Base-by-base conservation (phyloP, 768 basidiomycete species). In the Rubroboletus satanas region DNA sequence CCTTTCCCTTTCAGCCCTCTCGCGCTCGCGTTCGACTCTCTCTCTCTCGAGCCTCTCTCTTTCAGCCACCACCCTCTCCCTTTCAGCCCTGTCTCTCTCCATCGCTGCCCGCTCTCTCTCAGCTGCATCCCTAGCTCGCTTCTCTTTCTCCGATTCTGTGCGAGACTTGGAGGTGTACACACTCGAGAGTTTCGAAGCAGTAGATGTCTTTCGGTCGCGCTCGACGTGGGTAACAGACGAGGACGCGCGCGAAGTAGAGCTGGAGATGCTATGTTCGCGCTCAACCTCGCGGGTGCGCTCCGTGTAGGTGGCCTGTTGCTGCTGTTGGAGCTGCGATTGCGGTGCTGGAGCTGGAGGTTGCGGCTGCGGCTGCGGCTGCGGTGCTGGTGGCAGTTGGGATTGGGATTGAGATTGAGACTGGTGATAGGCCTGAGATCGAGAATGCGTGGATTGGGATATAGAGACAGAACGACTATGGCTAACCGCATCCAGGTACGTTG, bases 141-240 rank as follows among this genome's bases (percentile, higher is more conserved):
- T 62, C 51, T 71, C 70, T 55, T 63, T 66, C 31, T 62, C 60
- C 15, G 55, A 61, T 17, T 62, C 61, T 15, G 53, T 11, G 50
- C 64, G 62, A 2, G 58, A 49, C 46, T 61, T 62, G 41, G 65
- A 64, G 1, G 52, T 1, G 39, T 61, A 56, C 46, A 61, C 83
- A 69, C 50, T 74, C 79, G 54, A 75, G 60, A 61, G 29, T 26
- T 56, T 70, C 28, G 70, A 70, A 2, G 68, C 46, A n/a, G 55
- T 18, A 11, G 70, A 62, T 1, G 28, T 29, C 45, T 59, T 72
- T 15, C 66, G 58, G 37, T 72, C 70, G 17, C 59, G 68, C 28
- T 70, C 70, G 23, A 54, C 44, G 10, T 61, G 61, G 8, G 55
- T 52, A 23, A 47, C 43, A 14, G 59, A 60, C 33, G 70, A 62